Conservation (phyloP, 148 eudicot genomes). For the Gaultheria prostrata region DNA sequence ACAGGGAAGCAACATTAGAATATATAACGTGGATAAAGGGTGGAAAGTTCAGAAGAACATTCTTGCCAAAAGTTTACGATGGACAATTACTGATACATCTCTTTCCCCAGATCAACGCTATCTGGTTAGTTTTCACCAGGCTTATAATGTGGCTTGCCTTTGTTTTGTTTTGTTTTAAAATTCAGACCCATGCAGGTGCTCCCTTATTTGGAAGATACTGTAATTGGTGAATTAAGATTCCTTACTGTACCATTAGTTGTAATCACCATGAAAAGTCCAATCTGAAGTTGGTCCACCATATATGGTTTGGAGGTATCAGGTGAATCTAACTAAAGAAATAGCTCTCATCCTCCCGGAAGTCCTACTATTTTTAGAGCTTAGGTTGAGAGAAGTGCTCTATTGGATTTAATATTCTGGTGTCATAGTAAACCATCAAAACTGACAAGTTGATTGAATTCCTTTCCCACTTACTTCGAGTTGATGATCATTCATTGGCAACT, state of each 20-base stretch:
- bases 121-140: constrained; percentile 52
- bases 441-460: not conserved
- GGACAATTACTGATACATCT: constrained; percentile 94
- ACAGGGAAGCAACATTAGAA: constrained; percentile 82
- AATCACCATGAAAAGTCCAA: not conserved
- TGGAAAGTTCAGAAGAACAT: constrained; percentile 86
- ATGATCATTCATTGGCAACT: not conserved
- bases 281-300: not conserved
- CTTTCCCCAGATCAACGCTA: constrained; percentile 78
- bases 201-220: not conserved
- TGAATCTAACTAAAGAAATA: not conserved
- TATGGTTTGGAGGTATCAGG: not conserved
- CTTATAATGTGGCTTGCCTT: not conserved
- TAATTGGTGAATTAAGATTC: not conserved
- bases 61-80: constrained; percentile 69
- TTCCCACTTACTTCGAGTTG: not conserved
- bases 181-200: not conserved
- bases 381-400: not conserved
- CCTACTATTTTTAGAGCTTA: not conserved
- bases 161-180: not conserved
- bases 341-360: not conserved
- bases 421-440: not conserved
- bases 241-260: not conserved
- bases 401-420: not conserved
- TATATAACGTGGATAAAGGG: constrained; percentile 72